Conservation (phyloP, 352 stramenopile genomes). For the Phytophthora syringae region DNA sequence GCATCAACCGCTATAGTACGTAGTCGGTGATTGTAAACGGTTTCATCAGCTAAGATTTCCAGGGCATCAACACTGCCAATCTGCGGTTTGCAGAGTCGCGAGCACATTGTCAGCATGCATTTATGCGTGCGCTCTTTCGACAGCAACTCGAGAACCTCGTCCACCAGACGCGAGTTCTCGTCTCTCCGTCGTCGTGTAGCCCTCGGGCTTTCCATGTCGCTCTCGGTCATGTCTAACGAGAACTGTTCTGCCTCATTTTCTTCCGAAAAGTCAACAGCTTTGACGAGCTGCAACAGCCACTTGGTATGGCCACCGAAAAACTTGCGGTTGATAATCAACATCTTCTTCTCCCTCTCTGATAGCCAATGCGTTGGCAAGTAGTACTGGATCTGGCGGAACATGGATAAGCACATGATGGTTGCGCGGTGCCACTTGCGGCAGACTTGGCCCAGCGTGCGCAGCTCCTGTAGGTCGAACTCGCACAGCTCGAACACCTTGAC, state of each 20-base stretch:
- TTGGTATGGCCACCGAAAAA: slow-evolving; percentile 83
- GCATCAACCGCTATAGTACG: slow-evolving; percentile 71
- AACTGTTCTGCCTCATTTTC: slow-evolving; percentile 55
- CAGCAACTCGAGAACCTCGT: slow-evolving; percentile 73
- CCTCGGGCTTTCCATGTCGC: slow-evolving; percentile 24
- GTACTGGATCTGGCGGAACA: slow-evolving; percentile 90
- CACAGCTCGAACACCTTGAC: slow-evolving; percentile 87
- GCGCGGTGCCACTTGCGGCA: slow-evolving; percentile 88
- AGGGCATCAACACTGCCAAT: slow-evolving; percentile 81
- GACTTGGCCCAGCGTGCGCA: slow-evolving; percentile 77
- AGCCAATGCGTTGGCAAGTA: slow-evolving; percentile 82
- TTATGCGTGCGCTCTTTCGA: slow-evolving; percentile 74
- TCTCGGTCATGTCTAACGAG: slow-evolving; percentile 25
- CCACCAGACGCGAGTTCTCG: slow-evolving; percentile 45
- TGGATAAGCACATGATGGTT: slow-evolving; percentile 89
- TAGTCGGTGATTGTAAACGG: slow-evolving; percentile 61
- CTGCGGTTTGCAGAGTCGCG: slow-evolving; percentile 75
- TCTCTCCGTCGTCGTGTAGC: slow-evolving; percentile 14
- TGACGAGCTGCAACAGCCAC: slow-evolving; percentile 87
- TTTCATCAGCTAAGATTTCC: slow-evolving; percentile 77
- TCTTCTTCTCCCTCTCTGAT: slow-evolving; percentile 72
- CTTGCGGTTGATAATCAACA: slow-evolving; percentile 81
- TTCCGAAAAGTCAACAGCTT: slow-evolving; percentile 77
- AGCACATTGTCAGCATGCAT: slow-evolving; percentile 91
- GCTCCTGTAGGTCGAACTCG: slow-evolving; percentile 78